Evolutionary conservation across 805 yeast species (phyloP), one percentile per base, ranked within the genome.

Genomic region (Wickerhamomyces tratensis): DNA sequence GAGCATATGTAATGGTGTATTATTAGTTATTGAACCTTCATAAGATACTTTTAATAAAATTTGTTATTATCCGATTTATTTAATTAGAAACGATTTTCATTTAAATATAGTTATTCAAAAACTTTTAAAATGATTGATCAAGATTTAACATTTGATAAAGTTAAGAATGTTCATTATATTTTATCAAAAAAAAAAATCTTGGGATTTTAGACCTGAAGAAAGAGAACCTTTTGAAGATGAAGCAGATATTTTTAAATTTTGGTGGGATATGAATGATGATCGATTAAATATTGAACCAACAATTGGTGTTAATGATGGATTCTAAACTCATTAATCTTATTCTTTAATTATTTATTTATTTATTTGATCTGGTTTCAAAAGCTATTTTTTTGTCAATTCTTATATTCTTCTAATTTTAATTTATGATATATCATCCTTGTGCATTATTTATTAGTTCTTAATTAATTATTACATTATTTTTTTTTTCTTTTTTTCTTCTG

Each of bases 141-240:
- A 3, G 68, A 69, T 15, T 47, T 77, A 29, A 74, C 80, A 74
- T 59, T 67, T 39, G 64, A 63, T 34, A 52, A 58, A 8, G 77
- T 77, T 41, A 77, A 76, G 53, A 76, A 73, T 46, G 64, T 77
- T 37, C 83, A 77, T 56, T 77, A 71, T 52, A 77, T 77, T 31
- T 47, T 77, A 36, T 67, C 70, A 6, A 82, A 82, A 11, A 6
- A 82, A 82, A 11, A 77, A 77, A 59, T 83, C 83, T 4, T 77
- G 83, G 83, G 71, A 76, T 37, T 67, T 65, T 20, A 44, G 52
- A 5, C 54, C 56, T 15, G 48, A 51, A 15, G 51, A 53, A 7
- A 53, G 43, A 27, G 47, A 54, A 3, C 4, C 27, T 5, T 41
- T 45, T 29, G 40, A 56, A 6, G 78, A 72, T 47, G 64, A 61